Percentiles rank a stretch among this genome's conserved stretches.
Evolutionary conservation across 1,284 basidiomycete species (phyloP).

Genomic region (Singerocomus inundabilis): DNA sequence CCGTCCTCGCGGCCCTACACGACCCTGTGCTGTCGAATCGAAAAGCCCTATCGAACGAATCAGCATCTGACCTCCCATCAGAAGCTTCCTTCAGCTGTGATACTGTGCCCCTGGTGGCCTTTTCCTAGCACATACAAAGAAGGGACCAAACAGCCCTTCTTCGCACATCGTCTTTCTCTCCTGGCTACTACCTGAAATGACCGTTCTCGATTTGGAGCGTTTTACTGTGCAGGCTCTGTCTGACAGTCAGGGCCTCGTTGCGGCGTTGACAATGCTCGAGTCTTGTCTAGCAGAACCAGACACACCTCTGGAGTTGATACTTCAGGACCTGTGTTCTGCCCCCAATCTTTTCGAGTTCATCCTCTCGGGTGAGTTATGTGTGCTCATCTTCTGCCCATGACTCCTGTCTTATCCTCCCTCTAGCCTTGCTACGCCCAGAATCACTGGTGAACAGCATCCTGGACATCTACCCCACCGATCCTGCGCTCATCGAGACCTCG

Average conservation of each 20-base stretch:
- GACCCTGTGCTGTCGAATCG: neutral
- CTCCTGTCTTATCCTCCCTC: neutral
- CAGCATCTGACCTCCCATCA: conserved; percentile 1
- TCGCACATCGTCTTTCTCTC: neutral
- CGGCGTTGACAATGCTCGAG: conserved; percentile 22
- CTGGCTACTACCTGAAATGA: conserved; percentile 1
- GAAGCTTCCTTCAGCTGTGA: neutral
- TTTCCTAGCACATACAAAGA: conserved; percentile 1
- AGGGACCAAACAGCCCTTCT: neutral
- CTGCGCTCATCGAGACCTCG: conserved; percentile 16
- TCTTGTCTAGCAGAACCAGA: conserved; percentile 31
- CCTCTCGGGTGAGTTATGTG: conserved; percentile 24
- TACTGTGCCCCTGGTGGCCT: neutral
- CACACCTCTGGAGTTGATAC: conserved; percentile 26
- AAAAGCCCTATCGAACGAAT: conserved; percentile 5
- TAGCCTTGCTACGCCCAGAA: conserved; percentile 18
- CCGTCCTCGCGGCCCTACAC: neutral
- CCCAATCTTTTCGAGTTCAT: conserved; percentile 31
- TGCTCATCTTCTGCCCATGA: neutral
- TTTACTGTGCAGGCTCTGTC: conserved; percentile 18
- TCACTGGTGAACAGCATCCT: conserved; percentile 20
- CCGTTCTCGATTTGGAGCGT: conserved; percentile 15
- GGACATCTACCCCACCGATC: conserved; percentile 20
- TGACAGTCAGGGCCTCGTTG: conserved; percentile 12
- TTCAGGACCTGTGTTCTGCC: conserved; percentile 30